Base-by-base conservation (phyloP, 306 rosid species). In the Notholithocarpus densiflorus region DNA sequence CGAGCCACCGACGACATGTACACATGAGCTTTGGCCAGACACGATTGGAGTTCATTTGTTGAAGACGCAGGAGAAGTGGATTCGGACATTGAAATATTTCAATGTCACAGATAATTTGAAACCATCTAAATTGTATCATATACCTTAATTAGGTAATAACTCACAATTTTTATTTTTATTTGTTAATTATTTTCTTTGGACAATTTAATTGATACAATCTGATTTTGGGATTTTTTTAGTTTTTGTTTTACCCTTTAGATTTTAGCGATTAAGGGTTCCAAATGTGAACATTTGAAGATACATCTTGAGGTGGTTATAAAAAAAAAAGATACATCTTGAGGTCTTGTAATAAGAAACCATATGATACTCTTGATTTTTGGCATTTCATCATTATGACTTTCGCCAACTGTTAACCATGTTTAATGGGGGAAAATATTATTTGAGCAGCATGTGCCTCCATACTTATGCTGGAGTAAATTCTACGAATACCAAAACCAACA, bases 11-110 rank as follows among this genome's bases (percentile, higher is more conserved):
- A 89, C 97, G 0, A 62, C 81, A 5, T 95, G 99, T 65, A 86
- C 93, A 5, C 99, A 95, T 24, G 96, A 95, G 32, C 96, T 95
- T 29, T 85, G 91, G 98, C 85, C 88, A 1, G 84, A 91, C 12
- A 95, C 99, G 0, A 83, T 89, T 76, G 98, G 96, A 0, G 99
- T 95, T 79, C 99, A 95, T 86, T 82, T 95, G 98, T 80, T 95
- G 90, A 95, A 95, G 94, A 95, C 83, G 79, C 98, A 85, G 45
- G 88, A 85, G 24, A 95, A 92, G 83, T 95, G 99, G 99, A 57
- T 95, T 80, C 76, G 51, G 43, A 90, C 97, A 5, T 86, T 95
- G 68, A 84, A 66, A 23, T 95, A 76, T 71, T 95, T 95, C 68
- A 95, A 93, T 62, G 89, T 88, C 62, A 93, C 99, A 29, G 12